Percentiles rank a stretch among this genome's conserved stretches.
Conservation (phyloP, 441 rosid genomes). For the Manihot esculenta region DNA sequence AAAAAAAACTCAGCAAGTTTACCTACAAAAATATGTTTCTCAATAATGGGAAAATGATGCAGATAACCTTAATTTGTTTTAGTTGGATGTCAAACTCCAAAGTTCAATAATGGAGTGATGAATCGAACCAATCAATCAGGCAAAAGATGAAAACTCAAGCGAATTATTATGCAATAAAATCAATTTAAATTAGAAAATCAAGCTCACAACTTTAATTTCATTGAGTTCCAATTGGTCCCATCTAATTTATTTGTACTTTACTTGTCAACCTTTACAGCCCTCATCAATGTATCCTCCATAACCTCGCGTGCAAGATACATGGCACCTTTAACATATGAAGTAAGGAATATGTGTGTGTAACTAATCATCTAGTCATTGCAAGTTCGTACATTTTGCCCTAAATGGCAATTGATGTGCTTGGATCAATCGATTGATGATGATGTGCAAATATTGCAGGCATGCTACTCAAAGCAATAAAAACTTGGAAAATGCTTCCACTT, state of each 20-base stretch:
- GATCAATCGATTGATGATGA: too few species aligned
- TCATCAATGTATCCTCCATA: neutral
- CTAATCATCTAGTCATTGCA: neutral
- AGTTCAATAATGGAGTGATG: constrained; percentile 9
- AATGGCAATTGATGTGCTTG: neutral
- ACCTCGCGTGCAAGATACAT: neutral
- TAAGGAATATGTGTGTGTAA: neutral
- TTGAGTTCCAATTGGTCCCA: neutral
- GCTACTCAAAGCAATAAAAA: too few species aligned
- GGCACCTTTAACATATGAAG: neutral
- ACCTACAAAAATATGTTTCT: neutral
- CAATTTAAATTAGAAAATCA: neutral
- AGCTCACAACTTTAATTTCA: neutral
- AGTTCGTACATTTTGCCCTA: neutral
- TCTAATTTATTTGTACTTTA: neutral
- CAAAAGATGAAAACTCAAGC: constrained; percentile 1
- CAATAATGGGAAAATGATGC: neutral
- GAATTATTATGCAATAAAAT: neutral
- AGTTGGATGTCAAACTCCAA: neutral
- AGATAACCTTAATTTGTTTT: neutral
- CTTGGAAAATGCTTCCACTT: neutral
- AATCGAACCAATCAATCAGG: neutral
- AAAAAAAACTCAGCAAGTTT: too few species aligned
- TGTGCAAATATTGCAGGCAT: too few species aligned
- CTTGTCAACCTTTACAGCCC: neutral